A percentile compares a stretch with the other conserved stretches of the same genome.
phyloP scores from a whole-genome alignment of 2,329 filamentous ascomycete species.

The Beauveria caledonica region DNA sequence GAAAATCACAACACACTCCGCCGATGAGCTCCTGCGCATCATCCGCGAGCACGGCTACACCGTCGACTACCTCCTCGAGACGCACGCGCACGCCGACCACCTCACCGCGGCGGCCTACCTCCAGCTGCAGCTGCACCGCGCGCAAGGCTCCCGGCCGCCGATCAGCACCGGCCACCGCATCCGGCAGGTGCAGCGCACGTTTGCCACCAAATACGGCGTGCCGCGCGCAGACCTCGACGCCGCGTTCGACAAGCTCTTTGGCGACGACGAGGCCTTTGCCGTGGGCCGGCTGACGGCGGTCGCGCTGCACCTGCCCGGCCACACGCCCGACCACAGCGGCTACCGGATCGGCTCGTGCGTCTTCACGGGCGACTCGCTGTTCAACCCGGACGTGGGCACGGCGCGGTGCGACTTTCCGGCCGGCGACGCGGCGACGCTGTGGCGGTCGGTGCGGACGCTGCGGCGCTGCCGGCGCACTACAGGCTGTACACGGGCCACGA shows the following conservation, averaged over 20 bases:
- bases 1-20: slow-evolving; percentile 35
- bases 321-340: slow-evolving; percentile 53
- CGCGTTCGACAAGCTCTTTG: slow-evolving; percentile 45
- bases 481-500: slow-evolving; percentile 49
- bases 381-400: slow-evolving; percentile 43
- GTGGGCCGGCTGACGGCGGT: slow-evolving; percentile 38
- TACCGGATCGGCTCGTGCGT: slow-evolving; percentile 34
- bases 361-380: slow-evolving; percentile 46
- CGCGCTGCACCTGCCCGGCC: slow-evolving; percentile 49
- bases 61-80: slow-evolving; percentile 49
- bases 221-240: slow-evolving; percentile 30
- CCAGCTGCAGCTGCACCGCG: slow-evolving; percentile 32
- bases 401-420: slow-evolving; percentile 49
- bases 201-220: slow-evolving; percentile 41
- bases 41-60: slow-evolving; percentile 37
- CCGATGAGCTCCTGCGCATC: slow-evolving; percentile 41
- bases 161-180: slow-evolving; percentile 31
- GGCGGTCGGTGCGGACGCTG: slow-evolving; percentile 32
- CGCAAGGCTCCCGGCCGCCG: slow-evolving; percentile 27
- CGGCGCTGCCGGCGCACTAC: slow-evolving; percentile 30
- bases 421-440: slow-evolving; percentile 37
- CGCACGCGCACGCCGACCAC: slow-evolving; percentile 54
- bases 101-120: slow-evolving; percentile 52
- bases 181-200: slow-evolving; percentile 38
- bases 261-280: slow-evolving; percentile 44